Conservation (phyloP, 495 filamentous ascomycete species). For the Aspergillus sclerotioniger region DNA sequence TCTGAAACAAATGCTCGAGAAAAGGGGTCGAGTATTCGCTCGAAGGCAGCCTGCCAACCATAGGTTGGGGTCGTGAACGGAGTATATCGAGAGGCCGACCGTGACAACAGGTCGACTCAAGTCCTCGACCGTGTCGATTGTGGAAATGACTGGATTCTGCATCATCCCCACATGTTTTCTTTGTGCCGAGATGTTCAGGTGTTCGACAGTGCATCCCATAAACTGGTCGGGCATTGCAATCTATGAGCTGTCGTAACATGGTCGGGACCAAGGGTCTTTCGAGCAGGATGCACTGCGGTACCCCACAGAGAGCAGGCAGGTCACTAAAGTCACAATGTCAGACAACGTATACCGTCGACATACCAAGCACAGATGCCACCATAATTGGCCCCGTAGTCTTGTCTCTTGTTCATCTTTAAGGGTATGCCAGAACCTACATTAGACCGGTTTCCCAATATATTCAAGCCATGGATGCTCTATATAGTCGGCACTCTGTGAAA, state of each 20-base stretch:
- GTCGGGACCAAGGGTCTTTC: neutral
- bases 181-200: neutral
- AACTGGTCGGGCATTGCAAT: conserved; percentile 1
- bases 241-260: conserved; percentile 1
- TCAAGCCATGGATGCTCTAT: conserved; percentile 27
- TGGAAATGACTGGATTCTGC: neutral
- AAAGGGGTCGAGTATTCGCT: neutral
- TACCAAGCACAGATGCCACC: neutral
- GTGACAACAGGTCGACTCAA: neutral
- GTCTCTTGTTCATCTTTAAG: conserved; percentile 8
- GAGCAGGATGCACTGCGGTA: neutral
- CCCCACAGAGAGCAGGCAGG: conserved; percentile 6
- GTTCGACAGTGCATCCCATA: neutral
- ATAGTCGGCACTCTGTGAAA: conserved; percentile 19
- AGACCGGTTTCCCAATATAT: conserved; percentile 12
- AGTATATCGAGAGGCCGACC: neutral
- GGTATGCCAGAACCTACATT: conserved; percentile 21
- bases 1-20: neutral
- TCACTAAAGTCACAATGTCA: conserved; percentile 14
- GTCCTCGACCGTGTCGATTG: neutral
- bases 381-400: conserved; percentile 7
- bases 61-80: neutral
- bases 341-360: neutral
- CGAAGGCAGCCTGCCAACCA: too few species aligned
- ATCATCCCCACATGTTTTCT: neutral